These are phyloP conservation scores for Cucurbita moschata DNA, from an alignment of 306 rosid genomes.

Conservation along the genomic window DNA sequence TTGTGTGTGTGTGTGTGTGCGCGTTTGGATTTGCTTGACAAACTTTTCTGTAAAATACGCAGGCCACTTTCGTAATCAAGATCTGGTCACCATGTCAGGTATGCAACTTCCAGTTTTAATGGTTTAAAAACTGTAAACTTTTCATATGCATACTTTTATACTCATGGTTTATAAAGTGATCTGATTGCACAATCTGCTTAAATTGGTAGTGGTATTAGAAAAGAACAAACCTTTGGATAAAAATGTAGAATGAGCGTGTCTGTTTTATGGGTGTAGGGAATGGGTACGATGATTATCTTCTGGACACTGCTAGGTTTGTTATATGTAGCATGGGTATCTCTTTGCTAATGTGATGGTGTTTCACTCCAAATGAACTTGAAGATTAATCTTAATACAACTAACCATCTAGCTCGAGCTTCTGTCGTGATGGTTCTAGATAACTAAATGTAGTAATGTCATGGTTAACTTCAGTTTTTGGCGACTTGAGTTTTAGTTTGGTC, in stretches of 20 bases:
- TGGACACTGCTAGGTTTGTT: neutral
- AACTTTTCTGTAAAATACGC: conserved; percentile 8
- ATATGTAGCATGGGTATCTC: neutral
- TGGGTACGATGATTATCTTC: neutral
- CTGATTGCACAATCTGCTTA: neutral
- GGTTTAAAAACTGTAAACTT: neutral
- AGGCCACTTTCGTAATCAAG: conserved; percentile 50
- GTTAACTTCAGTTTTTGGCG: too few relatives aligned
- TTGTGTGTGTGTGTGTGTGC: neutral
- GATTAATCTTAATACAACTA: too few relatives aligned
- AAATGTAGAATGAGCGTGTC: neutral
- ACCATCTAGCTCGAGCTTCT: too few relatives aligned
- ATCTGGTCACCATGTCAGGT: conserved; percentile 74
- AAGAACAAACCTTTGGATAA: neutral
- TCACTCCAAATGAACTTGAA: too few relatives aligned
- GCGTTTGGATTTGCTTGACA: neutral
- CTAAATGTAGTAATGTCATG: too few relatives aligned
- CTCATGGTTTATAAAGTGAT: neutral
- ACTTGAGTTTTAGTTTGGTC: too few relatives aligned
- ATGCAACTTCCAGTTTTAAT: conserved; percentile 8
- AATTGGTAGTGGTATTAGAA: neutral
- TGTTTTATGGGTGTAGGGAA: neutral
- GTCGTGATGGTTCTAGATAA: too few relatives aligned
- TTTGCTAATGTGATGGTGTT: neutral
- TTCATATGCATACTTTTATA: neutral